Percentiles rank a stretch among this genome's conserved stretches.
These are phyloP conservation scores for Aspergillus wentii DNA, from an alignment of 495 filamentous ascomycete genomes.

Conservation along the genomic window DNA sequence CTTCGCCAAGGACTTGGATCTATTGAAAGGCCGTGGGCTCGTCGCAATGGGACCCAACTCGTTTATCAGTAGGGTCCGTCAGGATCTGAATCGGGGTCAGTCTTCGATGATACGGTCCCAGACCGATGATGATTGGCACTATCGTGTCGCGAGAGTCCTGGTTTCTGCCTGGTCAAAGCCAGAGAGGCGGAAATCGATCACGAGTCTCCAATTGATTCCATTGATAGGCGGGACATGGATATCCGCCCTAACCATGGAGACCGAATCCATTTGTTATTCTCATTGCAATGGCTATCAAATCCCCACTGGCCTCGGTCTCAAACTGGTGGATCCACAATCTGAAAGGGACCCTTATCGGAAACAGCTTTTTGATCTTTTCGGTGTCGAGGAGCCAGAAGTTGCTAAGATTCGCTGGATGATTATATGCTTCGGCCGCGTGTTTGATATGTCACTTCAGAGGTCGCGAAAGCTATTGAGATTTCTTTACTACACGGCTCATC, in stretches of 20 bases:
- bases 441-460: no score
- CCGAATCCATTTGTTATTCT: slow-evolving; percentile 17
- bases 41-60: neutral
- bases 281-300: slow-evolving; percentile 11
- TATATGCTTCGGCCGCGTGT: no score
- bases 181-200: neutral
- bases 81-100: slow-evolving; percentile 6
- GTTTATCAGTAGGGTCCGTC: slow-evolving; percentile 6
- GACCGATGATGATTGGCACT: slow-evolving; percentile 16
- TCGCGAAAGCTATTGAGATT: slow-evolving; percentile 22
- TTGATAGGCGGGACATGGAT: slow-evolving; percentile 9
- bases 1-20: slow-evolving; percentile 4
- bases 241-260: slow-evolving; percentile 2
- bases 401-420: no score
- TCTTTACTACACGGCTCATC: slow-evolving; percentile 22
- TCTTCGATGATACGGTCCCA: slow-evolving; percentile 4
- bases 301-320: slow-evolving; percentile 13
- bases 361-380: slow-evolving; percentile 20
- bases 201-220: slow-evolving; percentile 7
- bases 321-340: slow-evolving; percentile 9
- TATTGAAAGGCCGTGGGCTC: slow-evolving; percentile 8
- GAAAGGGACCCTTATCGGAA: slow-evolving; percentile 13
- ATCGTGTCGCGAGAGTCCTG: slow-evolving; percentile 14
- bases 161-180: neutral
- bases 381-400: slow-evolving; percentile 5